Base-by-base conservation (phyloP, 2,329 filamentous ascomycete genomes). In the Penicillium digitatum region DNA sequence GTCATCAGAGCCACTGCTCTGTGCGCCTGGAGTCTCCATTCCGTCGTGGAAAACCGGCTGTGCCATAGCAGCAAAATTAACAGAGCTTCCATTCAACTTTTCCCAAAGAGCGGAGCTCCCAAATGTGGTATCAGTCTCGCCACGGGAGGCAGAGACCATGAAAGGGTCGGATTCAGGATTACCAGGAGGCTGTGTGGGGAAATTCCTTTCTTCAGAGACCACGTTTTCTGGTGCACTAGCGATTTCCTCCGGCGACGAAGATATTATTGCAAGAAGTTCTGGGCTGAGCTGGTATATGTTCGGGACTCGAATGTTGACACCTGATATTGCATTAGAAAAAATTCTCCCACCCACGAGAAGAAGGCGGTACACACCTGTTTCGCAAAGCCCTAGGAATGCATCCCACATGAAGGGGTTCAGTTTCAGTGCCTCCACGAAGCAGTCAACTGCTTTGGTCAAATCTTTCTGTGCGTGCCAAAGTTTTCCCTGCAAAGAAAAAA, bases 341-440 rank as follows among this genome's bases (percentile, higher is more conserved):
- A 64, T 37, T n/a, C 54, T 38, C 29, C 57, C 52, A 53, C 27
- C 27, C 38, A 20, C 27, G 46, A 42, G 40, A 20, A 40, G 32
- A 20, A 35, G 27, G 12, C 20, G 38, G 43, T 44, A 62, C 72
- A 65, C 71, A 77, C 83, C 85, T 40, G 83, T 89, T 68, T 96
- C 91, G 70, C 92, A 96, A 8, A 99, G 81, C 16, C 85, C 87
- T 22, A 87, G 86, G 66, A 97, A 97, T 0, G 93, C 92, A 78
- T 99, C 94, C 94, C 94, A 99, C 83, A 96, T 94, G 73, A 97
- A 93, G 1, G 94, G 92, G 67, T 97, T 99, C 52, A 86, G 73
- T 74, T 92, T 95, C 65, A 99, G 77, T 6, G 92, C 85, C 57
- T 95, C 90, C 62, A 95, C 90, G 69, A 94, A 97, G 71, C 85